Conservation (phyloP, 2,329 filamentous ascomycete genomes). For the Ceratocystis harringtonii region DNA sequence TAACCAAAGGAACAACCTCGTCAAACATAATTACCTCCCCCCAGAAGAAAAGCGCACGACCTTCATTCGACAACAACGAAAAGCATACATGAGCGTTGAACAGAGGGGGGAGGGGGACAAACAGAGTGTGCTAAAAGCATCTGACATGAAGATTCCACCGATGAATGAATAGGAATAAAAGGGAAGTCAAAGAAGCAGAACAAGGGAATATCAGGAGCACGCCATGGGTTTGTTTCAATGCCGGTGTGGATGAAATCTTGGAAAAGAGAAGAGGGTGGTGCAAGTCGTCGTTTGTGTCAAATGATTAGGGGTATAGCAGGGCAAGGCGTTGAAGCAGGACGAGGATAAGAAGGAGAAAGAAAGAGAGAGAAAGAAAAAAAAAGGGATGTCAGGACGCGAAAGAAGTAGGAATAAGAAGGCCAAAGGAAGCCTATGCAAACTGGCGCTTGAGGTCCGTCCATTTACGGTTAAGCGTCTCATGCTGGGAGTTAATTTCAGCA, state of each 20-base stretch:
- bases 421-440: slow-evolving; percentile 28
- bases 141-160: too few relatives aligned
- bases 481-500: slow-evolving; percentile 63
- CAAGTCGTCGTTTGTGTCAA: neutral
- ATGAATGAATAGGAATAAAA: slow-evolving; percentile 3
- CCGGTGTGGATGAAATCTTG: too few relatives aligned
- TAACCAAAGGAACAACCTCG: too few relatives aligned
- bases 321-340: neutral
- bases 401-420: neutral
- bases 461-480: slow-evolving; percentile 60
- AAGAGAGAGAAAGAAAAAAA: neutral
- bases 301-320: neutral
- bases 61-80: too few relatives aligned
- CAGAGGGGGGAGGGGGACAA: too few relatives aligned
- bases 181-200: neutral
- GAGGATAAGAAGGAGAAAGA: neutral
- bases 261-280: neutral
- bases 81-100: too few relatives aligned
- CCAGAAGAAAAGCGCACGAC: too few relatives aligned
- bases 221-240: too few relatives aligned
- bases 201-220: neutral
- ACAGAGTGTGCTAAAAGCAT: too few relatives aligned
- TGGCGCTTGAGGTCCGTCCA: slow-evolving; percentile 58
- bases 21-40: too few relatives aligned
- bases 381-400: neutral